Evolutionary conservation across 768 basidiomycete genomes (phyloP).

Genomic region (Rhodotorula taiwanensis): DNA sequence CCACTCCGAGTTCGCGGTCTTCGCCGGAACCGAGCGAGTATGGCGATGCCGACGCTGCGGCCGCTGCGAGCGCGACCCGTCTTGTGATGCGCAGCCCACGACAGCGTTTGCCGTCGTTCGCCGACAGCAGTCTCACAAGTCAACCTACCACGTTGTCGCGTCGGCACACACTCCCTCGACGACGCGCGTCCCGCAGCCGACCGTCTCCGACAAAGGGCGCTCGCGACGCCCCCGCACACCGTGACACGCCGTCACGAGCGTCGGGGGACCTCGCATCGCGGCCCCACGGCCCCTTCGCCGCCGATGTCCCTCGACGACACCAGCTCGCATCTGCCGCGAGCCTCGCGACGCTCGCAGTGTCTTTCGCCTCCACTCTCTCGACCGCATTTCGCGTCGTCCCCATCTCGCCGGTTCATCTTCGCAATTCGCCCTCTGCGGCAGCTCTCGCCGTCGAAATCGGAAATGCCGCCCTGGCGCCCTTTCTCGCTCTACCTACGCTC

Average conservation of each 20-base stretch:
- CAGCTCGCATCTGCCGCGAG: neutral
- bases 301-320: neutral
- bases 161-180: constrained; percentile 16
- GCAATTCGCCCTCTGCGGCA: neutral
- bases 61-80: neutral
- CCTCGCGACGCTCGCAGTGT: neutral
- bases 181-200: too few relatives aligned
- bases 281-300: neutral
- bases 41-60: constrained; percentile 5
- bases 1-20: constrained; percentile 6
- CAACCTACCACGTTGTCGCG: too few relatives aligned
- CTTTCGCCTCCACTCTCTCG: constrained; percentile 1
- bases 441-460: neutral
- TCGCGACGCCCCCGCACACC: too few relatives aligned
- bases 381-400: neutral
- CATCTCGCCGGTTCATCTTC: constrained; percentile 18
- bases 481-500: constrained; percentile 1
- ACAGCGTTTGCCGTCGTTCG: too few relatives aligned
- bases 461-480: constrained; percentile 16
- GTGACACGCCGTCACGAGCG: too few relatives aligned
- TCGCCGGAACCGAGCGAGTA: constrained; percentile 28
- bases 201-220: too few relatives aligned
- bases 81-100: neutral
- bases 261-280: neutral
- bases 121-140: too few relatives aligned